Evolutionary conservation across 169 alveolate genomes (phyloP).

Genomic region (Perkinsus marinus): DNA sequence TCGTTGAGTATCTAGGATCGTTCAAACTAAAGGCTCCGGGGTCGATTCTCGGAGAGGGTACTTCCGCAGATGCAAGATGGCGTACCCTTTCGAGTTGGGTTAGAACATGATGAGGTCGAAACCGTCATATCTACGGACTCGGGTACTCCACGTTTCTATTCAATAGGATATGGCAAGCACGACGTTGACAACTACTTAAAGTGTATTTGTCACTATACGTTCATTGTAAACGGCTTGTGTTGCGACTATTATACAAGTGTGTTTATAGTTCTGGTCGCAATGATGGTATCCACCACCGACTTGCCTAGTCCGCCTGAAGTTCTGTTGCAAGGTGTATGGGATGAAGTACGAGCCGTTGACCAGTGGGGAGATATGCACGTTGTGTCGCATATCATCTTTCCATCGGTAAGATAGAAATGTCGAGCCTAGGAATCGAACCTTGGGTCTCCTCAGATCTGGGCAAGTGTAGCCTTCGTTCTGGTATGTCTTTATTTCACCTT

Average conservation of each 20-base stretch:
- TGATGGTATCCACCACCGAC: neutral
- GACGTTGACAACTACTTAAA: too few species aligned
- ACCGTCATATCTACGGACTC: neutral
- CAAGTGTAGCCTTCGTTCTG: neutral
- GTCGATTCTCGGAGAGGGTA: neutral
- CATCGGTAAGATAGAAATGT: neutral
- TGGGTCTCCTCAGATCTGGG: neutral
- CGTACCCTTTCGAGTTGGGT: neutral
- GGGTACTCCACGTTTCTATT: too few species aligned
- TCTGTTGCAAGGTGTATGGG: neutral
- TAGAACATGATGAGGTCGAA: neutral
- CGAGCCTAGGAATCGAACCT: neutral
- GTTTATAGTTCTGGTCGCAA: neutral
- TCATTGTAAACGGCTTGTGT: neutral
- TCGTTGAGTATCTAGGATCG: too few species aligned
- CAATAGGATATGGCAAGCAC: too few species aligned
- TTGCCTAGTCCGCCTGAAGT: neutral
- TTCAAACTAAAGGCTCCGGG: too few species aligned
- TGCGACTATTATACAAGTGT: neutral
- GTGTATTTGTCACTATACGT: neutral
- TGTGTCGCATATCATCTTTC: neutral
- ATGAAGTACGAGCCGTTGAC: neutral
- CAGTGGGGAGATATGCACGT: neutral
- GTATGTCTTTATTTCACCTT: neutral
- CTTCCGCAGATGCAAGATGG: neutral